These are phyloP conservation scores for Colletotrichum nymphaeae DNA, from an alignment of 2,329 filamentous ascomycete species.

Conservation along the genomic window DNA sequence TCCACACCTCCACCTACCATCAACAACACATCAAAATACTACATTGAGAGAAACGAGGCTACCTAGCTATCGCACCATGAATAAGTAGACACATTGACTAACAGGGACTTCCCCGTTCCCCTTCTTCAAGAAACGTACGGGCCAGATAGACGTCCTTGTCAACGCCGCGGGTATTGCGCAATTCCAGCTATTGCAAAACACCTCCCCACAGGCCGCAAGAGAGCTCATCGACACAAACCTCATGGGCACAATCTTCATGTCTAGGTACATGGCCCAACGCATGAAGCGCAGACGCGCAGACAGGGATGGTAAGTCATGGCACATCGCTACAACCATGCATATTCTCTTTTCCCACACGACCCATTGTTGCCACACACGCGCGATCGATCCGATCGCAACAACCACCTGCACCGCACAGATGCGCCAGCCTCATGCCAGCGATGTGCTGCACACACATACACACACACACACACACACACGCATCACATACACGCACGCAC, in stretches of 20 bases:
- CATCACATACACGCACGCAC: neutral
- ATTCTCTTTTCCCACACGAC: neutral
- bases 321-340: neutral
- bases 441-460: neutral
- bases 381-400: conserved; percentile 14
- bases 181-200: conserved; percentile 70
- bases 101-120: neutral
- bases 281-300: conserved; percentile 53
- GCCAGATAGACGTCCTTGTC: conserved; percentile 69
- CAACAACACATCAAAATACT: neutral
- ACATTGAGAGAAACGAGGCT: neutral
- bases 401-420: conserved; percentile 18
- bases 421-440: neutral
- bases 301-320: conserved; percentile 40
- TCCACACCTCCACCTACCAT: neutral
- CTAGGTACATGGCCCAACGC: conserved; percentile 60
- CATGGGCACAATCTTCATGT: conserved; percentile 71
- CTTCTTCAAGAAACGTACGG: conserved; percentile 25
- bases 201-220: conserved; percentile 61
- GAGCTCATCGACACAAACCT: conserved; percentile 78
- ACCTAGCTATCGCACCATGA: neutral
- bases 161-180: conserved; percentile 84
- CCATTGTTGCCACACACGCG: conserved; percentile 4
- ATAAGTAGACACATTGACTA: neutral
- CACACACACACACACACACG: neutral